These are phyloP conservation scores for Fusarium xylarioides DNA, from an alignment of 2,329 filamentous ascomycete species.

Conservation along the genomic window DNA sequence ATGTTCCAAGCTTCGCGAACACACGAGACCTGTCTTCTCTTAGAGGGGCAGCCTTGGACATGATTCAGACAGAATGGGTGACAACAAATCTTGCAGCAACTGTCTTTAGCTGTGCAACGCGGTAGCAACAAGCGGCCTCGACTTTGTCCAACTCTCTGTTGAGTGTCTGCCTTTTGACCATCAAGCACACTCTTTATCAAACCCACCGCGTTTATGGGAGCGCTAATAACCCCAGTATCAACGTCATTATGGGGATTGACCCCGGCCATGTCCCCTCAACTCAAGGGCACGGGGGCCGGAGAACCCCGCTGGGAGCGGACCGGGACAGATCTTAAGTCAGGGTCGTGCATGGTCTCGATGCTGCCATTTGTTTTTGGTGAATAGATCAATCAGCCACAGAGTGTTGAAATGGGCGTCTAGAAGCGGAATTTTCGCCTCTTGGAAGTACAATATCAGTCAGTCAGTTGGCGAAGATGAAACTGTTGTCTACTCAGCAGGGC, in stretches of 20 bases:
- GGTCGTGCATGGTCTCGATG: conserved; percentile 28
- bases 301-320: conserved; percentile 33
- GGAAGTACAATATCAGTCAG: neutral
- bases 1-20: conserved; percentile 20
- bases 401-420: neutral
- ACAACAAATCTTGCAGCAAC: conserved; percentile 15
- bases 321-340: conserved; percentile 38
- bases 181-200: neutral
- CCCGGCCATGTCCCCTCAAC: conserved; percentile 13
- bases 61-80: neutral
- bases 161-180: neutral
- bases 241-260: conserved; percentile 40
- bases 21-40: neutral
- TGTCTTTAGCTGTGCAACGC: neutral
- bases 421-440: neutral
- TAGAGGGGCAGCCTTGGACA: neutral
- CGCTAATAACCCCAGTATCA: conserved; percentile 8
- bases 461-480: neutral
- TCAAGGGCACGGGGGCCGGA: conserved; percentile 27
- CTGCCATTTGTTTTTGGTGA: neutral
- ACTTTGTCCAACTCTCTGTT: neutral
- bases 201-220: neutral
- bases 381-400: conserved; percentile 2
- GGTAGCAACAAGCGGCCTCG: neutral
- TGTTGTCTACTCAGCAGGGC: neutral